phyloP scores from a whole-genome alignment of 164 flowering plant genomes.

The Stephania japonica region DNA sequence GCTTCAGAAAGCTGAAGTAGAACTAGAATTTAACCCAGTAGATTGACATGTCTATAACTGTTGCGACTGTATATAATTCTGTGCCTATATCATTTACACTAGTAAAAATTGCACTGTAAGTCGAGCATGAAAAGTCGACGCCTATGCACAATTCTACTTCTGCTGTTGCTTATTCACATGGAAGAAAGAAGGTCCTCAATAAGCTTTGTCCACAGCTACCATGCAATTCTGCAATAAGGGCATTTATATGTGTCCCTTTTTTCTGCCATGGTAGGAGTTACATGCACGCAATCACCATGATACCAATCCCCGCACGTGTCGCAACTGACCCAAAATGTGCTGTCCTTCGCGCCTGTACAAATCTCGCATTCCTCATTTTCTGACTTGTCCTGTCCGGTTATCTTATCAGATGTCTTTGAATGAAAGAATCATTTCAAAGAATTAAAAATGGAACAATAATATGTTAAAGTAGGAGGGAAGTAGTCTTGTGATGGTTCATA shows the following conservation, averaged over 20 bases:
- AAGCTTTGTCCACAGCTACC: conserved; percentile 29
- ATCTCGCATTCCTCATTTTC: conserved; percentile 86
- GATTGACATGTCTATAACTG: too few relatives aligned
- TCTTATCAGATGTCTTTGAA: conserved; percentile 49
- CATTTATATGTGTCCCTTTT: conserved; percentile 88
- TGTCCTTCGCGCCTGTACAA: conserved; percentile 71
- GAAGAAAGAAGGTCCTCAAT: conserved; percentile 1
- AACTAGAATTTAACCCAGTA: too few relatives aligned
- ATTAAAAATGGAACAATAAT: neutral
- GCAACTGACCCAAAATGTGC: conserved; percentile 87
- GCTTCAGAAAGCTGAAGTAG: too few relatives aligned
- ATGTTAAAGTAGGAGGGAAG: neutral
- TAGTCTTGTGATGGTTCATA: conserved; percentile 13
- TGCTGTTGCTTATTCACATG: neutral
- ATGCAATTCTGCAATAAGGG: conserved; percentile 76
- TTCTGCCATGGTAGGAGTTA: conserved; percentile 91
- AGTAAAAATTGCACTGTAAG: neutral
- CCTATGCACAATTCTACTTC: neutral
- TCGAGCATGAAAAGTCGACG: neutral
- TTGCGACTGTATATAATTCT: too few relatives aligned
- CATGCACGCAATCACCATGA: conserved; percentile 93
- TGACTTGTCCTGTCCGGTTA: conserved; percentile 71
- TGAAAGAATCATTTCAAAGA: neutral
- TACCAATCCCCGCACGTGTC: conserved; percentile 87
- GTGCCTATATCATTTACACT: too few relatives aligned